Evolutionary conservation across 169 alveolate species (phyloP).

Genomic region (Cryptosporidium andersoni): DNA sequence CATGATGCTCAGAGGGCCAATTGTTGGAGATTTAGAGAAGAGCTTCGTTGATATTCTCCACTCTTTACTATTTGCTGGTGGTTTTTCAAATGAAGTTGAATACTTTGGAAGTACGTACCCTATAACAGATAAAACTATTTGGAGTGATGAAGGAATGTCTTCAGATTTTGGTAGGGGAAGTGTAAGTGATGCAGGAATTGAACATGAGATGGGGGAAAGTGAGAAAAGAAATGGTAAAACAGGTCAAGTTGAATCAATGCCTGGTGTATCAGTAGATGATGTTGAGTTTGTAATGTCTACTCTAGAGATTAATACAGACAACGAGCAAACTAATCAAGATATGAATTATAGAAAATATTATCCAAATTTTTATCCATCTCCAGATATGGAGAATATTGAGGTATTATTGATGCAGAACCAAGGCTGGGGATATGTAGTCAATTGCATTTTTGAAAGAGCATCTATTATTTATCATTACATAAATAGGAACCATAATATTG

Average conservation of each 20-base stretch:
- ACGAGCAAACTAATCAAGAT: neutral
- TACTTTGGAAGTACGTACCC: neutral
- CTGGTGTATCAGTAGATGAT: neutral
- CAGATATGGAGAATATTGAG: slow-evolving; percentile 19
- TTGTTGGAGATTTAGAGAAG: slow-evolving; percentile 4
- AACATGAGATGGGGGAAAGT: neutral
- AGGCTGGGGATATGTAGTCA: slow-evolving; percentile 9
- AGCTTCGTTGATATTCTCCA: slow-evolving; percentile 21
- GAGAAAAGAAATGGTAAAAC: neutral
- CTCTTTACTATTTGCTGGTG: slow-evolving; percentile 66
- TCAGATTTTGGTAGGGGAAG: neutral
- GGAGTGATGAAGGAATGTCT: neutral
- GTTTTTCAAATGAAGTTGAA: slow-evolving; percentile 9
- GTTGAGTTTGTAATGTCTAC: neutral
- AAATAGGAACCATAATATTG: neutral
- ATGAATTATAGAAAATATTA: neutral
- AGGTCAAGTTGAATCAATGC: neutral
- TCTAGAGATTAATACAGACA: neutral
- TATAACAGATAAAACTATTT: neutral
- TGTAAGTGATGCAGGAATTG: neutral
- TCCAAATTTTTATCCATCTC: neutral
- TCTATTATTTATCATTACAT: slow-evolving; percentile 11
- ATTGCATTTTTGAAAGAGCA: slow-evolving; percentile 6
- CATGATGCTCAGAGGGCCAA: slow-evolving; percentile 68
- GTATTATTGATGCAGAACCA: slow-evolving; percentile 1